phyloP scores from a whole-genome alignment of 192 early-diverging fungal genomes.

The Backusella tarrabulga region DNA sequence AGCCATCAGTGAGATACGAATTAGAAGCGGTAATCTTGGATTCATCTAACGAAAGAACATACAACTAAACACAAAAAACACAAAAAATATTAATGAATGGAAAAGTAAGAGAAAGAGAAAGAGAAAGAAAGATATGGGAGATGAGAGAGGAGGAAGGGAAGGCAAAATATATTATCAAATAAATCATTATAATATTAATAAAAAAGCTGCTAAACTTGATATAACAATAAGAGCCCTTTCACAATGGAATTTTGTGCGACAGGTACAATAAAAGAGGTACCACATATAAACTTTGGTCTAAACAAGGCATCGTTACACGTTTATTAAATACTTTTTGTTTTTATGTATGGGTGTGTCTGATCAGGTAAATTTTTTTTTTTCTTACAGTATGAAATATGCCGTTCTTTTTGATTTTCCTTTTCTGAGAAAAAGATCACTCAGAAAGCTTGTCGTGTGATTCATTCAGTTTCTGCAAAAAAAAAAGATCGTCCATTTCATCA shows the following conservation, averaged over 20 bases:
- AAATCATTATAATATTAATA: not conserved
- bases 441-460: not conserved
- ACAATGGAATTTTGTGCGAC: not conserved
- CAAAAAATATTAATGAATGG: not conserved
- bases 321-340: not conserved
- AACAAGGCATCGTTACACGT: not conserved
- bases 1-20: not conserved
- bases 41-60: not conserved
- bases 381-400: not conserved
- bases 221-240: constrained; percentile 5
- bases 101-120: not conserved
- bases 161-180: not conserved
- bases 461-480: not conserved
- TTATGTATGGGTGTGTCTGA: not conserved
- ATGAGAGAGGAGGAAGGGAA: not conserved
- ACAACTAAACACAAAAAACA: not conserved
- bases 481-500: not conserved
- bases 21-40: not conserved
- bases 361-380: not conserved
- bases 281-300: not conserved
- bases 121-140: not conserved
- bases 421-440: not conserved
- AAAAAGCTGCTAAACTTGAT: not conserved
- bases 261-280: not conserved
- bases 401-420: not conserved